Evolutionary conservation across 2,329 filamentous ascomycete species (phyloP), one percentile per base, ranked within the genome.

Genomic region (Penicillium sp.): DNA sequence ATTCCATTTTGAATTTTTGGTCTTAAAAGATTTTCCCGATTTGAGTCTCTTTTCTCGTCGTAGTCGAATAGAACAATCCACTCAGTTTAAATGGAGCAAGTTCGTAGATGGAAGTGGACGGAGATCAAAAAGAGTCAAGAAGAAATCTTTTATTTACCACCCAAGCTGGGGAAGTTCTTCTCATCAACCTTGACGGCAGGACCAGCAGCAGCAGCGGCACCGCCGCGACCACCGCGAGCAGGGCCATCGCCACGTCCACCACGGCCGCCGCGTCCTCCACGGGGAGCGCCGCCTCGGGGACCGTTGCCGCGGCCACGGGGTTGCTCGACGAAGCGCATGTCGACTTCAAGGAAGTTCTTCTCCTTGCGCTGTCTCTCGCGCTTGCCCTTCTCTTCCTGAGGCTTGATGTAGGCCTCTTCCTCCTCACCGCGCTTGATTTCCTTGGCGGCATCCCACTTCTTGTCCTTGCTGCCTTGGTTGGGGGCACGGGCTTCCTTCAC

Each of bases 381-480:
- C 72, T 78, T 79, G 74, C 85, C 77, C 87, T 97, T 97, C 79
- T 87, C 88, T 61, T 80, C 81, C 64, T 82, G 75, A 66, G 82
- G 86, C 68, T 88, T 78, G 71, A 96, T 88, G 84, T 90, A 97
- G 64, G 73, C 71, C 66, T 88, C 85, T 67, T 91, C 86, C 55
- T 83, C 82, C 48, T 80, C 73, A 59, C 72, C 72, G 64, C 79
- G 80, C 68, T 73, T 68, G 67, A 85, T 66, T 62, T 81, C 77
- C 81, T 92, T 95, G 73, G 91, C 91, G 68, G 83, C 81, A 69
- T 89, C 89, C 90, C 92, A 96, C 84, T 97, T 94, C 85, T 94
- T 93, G 82, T 91, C 86, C 81, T 91, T 90, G 81, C 81, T 83
- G 70, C 92, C 92, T 81, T 97, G 92, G 82, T 97, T 97, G 76